Conservation (phyloP, 139 green algal genomes). For the Gonium pectorale region DNA sequence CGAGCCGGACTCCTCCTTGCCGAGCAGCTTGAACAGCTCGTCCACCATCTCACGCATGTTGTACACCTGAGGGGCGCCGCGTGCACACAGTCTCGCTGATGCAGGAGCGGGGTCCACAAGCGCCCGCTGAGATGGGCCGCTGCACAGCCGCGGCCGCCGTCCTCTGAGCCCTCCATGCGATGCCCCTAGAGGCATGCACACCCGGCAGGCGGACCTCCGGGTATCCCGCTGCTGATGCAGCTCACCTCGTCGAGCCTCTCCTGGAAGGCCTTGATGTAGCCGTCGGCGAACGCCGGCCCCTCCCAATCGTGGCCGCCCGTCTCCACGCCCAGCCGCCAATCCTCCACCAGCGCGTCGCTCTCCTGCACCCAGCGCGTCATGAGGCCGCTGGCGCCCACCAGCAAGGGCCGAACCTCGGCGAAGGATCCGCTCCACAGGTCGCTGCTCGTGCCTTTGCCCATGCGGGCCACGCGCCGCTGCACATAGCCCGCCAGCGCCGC, state of each 20-base stretch:
- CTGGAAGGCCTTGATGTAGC: constrained; percentile 50
- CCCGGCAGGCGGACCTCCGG: too few species aligned
- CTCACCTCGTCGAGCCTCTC: constrained; percentile 71
- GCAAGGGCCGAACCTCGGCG: constrained; percentile 49
- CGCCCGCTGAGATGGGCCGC: too few species aligned
- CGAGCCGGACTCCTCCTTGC: constrained; percentile 48
- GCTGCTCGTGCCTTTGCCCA: neutral
- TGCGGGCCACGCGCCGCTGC: constrained; percentile 43
- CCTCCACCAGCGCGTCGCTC: constrained; percentile 42
- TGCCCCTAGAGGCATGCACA: too few species aligned
- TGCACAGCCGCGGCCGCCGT: too few species aligned
- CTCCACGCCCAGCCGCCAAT: constrained; percentile 63
- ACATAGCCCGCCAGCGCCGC: constrained; percentile 50
- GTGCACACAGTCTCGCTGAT: too few species aligned
- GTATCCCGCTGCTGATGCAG: neutral
- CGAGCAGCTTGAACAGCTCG: constrained; percentile 72
- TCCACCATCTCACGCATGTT: constrained; percentile 75
- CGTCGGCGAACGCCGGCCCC: constrained; percentile 52
- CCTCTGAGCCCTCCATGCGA: too few species aligned
- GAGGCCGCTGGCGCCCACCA: constrained; percentile 56
- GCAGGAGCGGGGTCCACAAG: too few species aligned
- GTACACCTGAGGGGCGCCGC: constrained; percentile 62
- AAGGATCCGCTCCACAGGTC: constrained; percentile 25
- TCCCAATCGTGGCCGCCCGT: constrained; percentile 57
- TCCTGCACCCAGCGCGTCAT: constrained; percentile 47